phyloP scores from a whole-genome alignment of 2,329 filamentous ascomycete genomes.

The Tolypocladium ophioglossoides region DNA sequence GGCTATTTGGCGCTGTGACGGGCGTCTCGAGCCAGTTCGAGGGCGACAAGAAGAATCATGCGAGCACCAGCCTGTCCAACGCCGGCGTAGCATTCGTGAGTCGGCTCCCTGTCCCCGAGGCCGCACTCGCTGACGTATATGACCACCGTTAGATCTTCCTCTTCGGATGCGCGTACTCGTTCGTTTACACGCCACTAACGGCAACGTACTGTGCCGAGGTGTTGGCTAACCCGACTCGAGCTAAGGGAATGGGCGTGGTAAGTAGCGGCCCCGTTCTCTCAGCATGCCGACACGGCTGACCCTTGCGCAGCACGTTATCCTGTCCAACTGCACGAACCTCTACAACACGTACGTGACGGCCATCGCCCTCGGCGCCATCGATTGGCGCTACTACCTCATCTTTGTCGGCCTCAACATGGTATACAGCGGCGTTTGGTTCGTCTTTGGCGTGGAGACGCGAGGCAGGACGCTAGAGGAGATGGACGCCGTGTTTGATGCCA shows the following conservation, averaged over 20 bases:
- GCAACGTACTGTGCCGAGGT: slow-evolving; percentile 25
- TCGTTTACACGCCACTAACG: slow-evolving; percentile 38
- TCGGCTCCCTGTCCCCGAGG: slow-evolving; percentile 1
- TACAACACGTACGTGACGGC: slow-evolving; percentile 21
- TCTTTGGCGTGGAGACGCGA: slow-evolving; percentile 18
- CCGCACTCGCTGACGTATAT: background rate
- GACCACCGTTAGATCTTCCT: slow-evolving; percentile 31
- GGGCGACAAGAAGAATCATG: slow-evolving; percentile 17
- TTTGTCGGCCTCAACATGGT: slow-evolving; percentile 20
- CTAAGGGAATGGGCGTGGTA: slow-evolving; percentile 24
- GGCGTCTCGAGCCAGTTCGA: slow-evolving; percentile 31
- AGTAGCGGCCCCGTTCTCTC: slow-evolving; percentile 2
- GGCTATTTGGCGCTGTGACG: slow-evolving; percentile 36
- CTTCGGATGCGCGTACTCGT: slow-evolving; percentile 40
- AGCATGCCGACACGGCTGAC: background rate
- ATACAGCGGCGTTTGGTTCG: slow-evolving; percentile 16
- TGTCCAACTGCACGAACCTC: slow-evolving; percentile 19
- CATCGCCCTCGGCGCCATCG: slow-evolving; percentile 17
- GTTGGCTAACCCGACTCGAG: slow-evolving; percentile 18
- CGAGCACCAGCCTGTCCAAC: slow-evolving; percentile 25
- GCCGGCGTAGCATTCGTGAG: slow-evolving; percentile 35
- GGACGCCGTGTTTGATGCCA: slow-evolving; percentile 28
- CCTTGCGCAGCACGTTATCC: slow-evolving; percentile 12
- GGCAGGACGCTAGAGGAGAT: slow-evolving; percentile 32
- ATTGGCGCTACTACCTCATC: slow-evolving; percentile 20